These are phyloP conservation scores for Cystoderma amianthinum DNA, from an alignment of 768 basidiomycete genomes.

Conservation along the genomic window DNA sequence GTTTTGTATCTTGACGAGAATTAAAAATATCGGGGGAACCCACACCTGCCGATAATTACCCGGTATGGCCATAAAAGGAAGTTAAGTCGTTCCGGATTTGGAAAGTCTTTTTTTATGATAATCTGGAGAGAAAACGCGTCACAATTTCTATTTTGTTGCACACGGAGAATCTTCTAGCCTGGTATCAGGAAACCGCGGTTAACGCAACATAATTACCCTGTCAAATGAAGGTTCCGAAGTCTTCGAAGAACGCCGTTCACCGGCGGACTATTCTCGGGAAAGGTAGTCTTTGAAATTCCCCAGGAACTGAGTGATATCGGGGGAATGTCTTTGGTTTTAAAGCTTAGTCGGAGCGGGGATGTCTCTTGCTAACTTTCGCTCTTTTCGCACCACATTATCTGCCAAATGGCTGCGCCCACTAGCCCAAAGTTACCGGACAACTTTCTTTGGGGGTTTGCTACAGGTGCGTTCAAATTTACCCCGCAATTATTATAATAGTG, in stretches of 20 bases:
- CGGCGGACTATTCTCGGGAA: constrained; percentile 44
- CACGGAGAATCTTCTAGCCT: constrained; percentile 23
- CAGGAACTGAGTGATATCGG: constrained; percentile 36
- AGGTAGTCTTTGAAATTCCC: constrained; percentile 24
- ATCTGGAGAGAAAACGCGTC: no score
- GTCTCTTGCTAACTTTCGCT: constrained; percentile 20
- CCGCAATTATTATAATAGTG: neutral
- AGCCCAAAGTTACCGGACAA: constrained; percentile 22
- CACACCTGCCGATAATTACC: constrained; percentile 18
- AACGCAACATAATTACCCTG: constrained; percentile 11
- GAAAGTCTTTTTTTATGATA: no score
- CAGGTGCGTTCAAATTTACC: constrained; percentile 14
- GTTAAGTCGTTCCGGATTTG: no score
- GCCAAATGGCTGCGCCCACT: no score
- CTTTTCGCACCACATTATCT: no score
- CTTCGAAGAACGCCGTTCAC: constrained; percentile 11
- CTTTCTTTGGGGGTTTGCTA: constrained; percentile 28
- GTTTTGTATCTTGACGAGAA: constrained; percentile 5
- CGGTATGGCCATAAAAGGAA: constrained; percentile 8
- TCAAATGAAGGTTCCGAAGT: constrained; percentile 17
- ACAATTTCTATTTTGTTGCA: constrained; percentile 8
- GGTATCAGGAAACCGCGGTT: constrained; percentile 14
- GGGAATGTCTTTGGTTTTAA: constrained; percentile 33
- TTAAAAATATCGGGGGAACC: constrained; percentile 6
- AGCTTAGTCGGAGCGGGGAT: constrained; percentile 15